Evolutionary conservation across 176 grass and related monocot genomes (phyloP).

Genomic region (Tillandsia fasciculata): DNA sequence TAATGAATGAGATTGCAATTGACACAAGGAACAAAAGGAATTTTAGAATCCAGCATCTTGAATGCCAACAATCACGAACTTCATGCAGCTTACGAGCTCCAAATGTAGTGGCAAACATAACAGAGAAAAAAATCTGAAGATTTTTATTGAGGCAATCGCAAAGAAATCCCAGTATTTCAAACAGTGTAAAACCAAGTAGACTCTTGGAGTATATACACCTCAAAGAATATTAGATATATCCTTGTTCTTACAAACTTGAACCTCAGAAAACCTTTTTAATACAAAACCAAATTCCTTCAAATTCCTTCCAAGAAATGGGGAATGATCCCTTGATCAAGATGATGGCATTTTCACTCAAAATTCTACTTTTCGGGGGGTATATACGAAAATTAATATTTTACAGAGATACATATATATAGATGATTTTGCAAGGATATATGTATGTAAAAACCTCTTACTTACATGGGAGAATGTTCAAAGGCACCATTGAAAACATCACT

Average conservation of each 20-base stretch:
- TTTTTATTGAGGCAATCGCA: constrained; percentile 30
- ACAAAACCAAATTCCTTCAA: background rate
- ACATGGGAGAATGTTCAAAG: too few species aligned
- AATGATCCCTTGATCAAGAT: too few species aligned
- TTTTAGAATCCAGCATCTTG: constrained; percentile 73
- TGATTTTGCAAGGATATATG: background rate
- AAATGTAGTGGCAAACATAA: constrained; percentile 73
- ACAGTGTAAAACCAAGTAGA: background rate
- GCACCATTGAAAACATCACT: background rate
- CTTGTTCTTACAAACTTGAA: background rate
- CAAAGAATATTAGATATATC: background rate
- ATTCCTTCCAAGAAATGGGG: background rate
- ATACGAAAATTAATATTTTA: background rate
- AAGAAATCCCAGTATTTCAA: background rate
- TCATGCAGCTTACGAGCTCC: constrained; percentile 56
- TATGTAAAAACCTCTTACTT: background rate
- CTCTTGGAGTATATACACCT: too few species aligned
- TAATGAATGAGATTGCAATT: constrained; percentile 50
- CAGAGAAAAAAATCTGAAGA: constrained; percentile 69
- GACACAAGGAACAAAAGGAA: constrained; percentile 44
- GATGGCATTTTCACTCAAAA: background rate
- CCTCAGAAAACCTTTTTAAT: background rate
- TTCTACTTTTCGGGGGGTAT: background rate
- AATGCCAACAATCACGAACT: constrained; percentile 74
- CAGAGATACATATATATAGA: background rate